Percentiles rank a stretch among this genome's conserved stretches.
These are phyloP conservation scores for Lumnitzera racemosa DNA, from an alignment of 345 rosid genomes.

Conservation along the genomic window DNA sequence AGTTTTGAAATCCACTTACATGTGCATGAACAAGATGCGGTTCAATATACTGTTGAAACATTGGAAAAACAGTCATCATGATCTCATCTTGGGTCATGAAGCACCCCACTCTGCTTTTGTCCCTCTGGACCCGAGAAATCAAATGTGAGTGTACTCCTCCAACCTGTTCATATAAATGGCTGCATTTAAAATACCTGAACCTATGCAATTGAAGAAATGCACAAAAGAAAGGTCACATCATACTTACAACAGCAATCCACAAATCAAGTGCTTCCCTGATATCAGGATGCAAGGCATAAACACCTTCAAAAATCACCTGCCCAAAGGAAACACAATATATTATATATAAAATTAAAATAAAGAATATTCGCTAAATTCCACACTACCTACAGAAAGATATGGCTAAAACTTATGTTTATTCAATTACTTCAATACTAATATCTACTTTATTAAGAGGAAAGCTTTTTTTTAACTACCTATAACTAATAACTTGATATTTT, in stretches of 20 bases:
- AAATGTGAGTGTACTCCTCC: constrained; percentile 99
- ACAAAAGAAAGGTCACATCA: constrained; percentile 7
- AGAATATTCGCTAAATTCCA: neutral
- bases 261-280: constrained; percentile 82
- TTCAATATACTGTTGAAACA: constrained; percentile 97
- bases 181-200: neutral
- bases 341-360: too few species aligned
- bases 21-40: constrained; percentile 99
- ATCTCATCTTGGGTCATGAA: constrained; percentile 96
- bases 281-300: constrained; percentile 93
- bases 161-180: constrained; percentile 43
- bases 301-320: constrained; percentile 95
- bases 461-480: too few species aligned
- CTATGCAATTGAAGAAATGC: neutral
- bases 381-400: neutral
- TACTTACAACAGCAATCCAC: constrained; percentile 98
- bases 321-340: constrained; percentile 13
- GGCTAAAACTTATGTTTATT: neutral
- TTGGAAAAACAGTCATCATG: constrained; percentile 96
- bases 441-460: too few species aligned
- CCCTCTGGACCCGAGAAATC: constrained; percentile 97
- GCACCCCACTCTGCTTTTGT: constrained; percentile 83
- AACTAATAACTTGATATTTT: too few species aligned
- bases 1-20: constrained; percentile 45
- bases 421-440: too few species aligned